Base-by-base conservation (phyloP, 768 basidiomycete species). In the Leccinum boreale region DNA sequence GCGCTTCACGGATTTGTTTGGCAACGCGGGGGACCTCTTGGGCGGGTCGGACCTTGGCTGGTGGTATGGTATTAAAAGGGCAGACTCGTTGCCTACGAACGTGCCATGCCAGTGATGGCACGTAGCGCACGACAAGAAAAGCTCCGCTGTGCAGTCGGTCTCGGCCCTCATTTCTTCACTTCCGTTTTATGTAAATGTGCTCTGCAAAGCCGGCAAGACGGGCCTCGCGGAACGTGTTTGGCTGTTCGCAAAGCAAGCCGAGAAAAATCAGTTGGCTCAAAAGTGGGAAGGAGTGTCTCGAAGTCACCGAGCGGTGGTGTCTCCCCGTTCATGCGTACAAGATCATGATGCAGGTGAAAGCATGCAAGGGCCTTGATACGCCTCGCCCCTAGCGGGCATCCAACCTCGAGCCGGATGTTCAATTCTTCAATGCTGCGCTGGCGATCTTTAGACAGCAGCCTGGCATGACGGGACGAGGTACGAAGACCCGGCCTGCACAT, bases 261-360 rank as follows among this genome's bases (percentile, higher is more conserved):
- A 90, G 65, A 26, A 70, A 67, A 33, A 71, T 70, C 24, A 90
- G 87, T 60, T 83, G 81, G 79, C 53, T 64, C 1, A 61, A 29
- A 35, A n/a, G 19, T 11, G 65, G 68, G 7, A 59, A 62, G 23
- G 60, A 62, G 9, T 60, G 67, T 14, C 63, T 63, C 17, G 59
- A 71, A 23, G 47, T 60, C 21, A 56, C 52, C 31, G 56, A 73
- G 47, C 83, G 86, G 1, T 94, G 90, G 90, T 76, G 77, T 53
- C 71, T 92, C n/a, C 82, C 85, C 10, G 71, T 85, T 3, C 77
- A 85, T 9, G 84, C 87, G 1, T 92, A 90, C 67, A 92, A 89
- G 2, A 72, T 81, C 50, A 89, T 92, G 84, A 67, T 93, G 56
- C 77, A 84, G 49, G 74, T 81, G 4, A 79, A 82, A 66, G 78